Conservation (phyloP, 192 early-diverging fungal genomes). For the Linnemannia hyalina region DNA sequence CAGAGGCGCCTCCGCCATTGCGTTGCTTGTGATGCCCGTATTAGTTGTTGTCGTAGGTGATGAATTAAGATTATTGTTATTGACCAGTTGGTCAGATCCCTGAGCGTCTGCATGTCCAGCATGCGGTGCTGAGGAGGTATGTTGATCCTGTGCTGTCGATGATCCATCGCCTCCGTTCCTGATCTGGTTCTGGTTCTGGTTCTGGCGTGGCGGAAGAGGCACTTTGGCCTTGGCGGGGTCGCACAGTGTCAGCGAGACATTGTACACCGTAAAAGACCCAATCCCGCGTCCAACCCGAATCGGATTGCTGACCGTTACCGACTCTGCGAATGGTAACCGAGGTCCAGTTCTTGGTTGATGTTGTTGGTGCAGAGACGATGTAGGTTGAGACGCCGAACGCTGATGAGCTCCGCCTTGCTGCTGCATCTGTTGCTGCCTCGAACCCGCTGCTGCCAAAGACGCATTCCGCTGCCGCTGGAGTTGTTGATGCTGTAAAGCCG, state of each 20-base stretch:
- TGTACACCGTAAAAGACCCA: slow-evolving; percentile 46
- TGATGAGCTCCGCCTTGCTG: background rate
- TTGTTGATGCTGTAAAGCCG: background rate
- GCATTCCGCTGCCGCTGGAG: background rate
- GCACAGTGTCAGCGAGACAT: slow-evolving; percentile 31
- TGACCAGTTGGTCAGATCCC: background rate
- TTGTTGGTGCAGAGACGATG: background rate
- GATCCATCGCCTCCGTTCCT: background rate
- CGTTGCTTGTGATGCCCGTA: background rate
- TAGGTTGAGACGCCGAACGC: background rate
- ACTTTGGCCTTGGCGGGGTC: slow-evolving; percentile 10
- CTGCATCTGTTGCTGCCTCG: background rate
- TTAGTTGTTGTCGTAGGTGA: background rate
- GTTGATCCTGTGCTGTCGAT: background rate
- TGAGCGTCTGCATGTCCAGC: slow-evolving; percentile 16
- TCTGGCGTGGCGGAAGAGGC: background rate
- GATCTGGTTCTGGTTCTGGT: background rate
- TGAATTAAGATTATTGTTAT: background rate
- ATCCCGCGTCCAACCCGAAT: slow-evolving; percentile 43
- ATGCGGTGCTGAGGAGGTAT: background rate
- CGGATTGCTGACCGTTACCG: slow-evolving; percentile 38
- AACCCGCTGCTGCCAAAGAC: background rate
- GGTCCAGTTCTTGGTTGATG: slow-evolving; percentile 15
- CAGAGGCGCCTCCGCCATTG: background rate
- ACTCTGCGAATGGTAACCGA: slow-evolving; percentile 49